Conservation (phyloP, 176 grass and related monocot genomes). For the Oryza nivara region DNA sequence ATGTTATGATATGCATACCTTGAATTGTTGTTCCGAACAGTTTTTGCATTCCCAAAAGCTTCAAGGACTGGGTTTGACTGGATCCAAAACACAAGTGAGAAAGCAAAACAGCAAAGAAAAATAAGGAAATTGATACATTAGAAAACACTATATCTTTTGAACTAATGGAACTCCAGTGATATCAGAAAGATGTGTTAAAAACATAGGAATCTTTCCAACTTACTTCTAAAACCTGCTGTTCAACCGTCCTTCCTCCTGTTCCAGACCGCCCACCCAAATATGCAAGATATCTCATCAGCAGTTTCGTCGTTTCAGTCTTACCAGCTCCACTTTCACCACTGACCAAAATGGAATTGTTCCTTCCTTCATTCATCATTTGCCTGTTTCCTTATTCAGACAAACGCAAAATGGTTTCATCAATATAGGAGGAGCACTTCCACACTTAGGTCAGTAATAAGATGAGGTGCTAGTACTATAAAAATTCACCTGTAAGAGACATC, state of each 20-base stretch:
- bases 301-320: conserved; percentile 97
- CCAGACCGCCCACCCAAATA: conserved; percentile 84
- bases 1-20: conserved; percentile 55
- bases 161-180: conserved; percentile 20
- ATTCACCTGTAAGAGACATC: conserved; percentile 94
- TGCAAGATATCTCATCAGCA: conserved; percentile 96
- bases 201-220: conserved; percentile 21
- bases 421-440: conserved; percentile 36
- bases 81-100: conserved; percentile 38
- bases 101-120: conserved; percentile 6
- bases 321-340: conserved; percentile 99
- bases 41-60: conserved; percentile 99
- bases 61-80: conserved; percentile 99
- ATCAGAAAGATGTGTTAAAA: conserved; percentile 26
- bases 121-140: conserved; percentile 24
- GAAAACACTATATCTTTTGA: conserved; percentile 5
- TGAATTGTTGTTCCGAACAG: conserved; percentile 97
- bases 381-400: conserved; percentile 78
- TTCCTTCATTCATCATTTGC: conserved; percentile 98
- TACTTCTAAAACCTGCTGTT: conserved; percentile 98
- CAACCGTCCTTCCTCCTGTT: conserved; percentile 87
- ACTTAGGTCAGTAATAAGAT: conserved; percentile 27
- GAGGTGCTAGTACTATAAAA: conserved; percentile 45
- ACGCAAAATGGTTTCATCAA: conserved; percentile 55
- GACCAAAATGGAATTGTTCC: conserved; percentile 96